phyloP scores from a whole-genome alignment of 2,329 filamentous ascomycete genomes.

The Aspergillus puulaauensis region DNA sequence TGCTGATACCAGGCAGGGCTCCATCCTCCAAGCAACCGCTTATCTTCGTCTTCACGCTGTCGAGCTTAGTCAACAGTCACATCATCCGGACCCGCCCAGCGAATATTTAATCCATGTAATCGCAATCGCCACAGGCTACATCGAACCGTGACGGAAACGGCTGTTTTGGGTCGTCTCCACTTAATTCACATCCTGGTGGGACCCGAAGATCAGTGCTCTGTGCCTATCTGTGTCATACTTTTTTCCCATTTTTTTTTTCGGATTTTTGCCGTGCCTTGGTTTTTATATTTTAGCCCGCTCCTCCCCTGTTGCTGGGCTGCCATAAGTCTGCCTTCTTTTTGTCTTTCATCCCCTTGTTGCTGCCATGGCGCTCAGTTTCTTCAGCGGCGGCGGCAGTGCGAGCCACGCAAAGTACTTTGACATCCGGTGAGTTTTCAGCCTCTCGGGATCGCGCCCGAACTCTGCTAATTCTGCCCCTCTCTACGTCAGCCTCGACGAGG shows the following conservation, averaged over 20 bases:
- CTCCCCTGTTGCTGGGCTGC: not conserved
- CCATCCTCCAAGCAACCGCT: not conserved
- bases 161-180: constrained; percentile 16
- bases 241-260: constrained; percentile 10
- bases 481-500: constrained; percentile 65
- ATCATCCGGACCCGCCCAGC: constrained; percentile 12
- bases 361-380: constrained; percentile 48
- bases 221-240: constrained; percentile 21
- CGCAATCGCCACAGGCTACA: constrained; percentile 2
- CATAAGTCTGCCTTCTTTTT: not conserved
- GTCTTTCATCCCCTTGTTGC: constrained; percentile 14
- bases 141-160: constrained; percentile 30
- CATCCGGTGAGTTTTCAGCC: constrained; percentile 40
- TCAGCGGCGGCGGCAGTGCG: constrained; percentile 41
- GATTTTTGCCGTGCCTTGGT: constrained; percentile 9
- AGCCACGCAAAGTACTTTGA: constrained; percentile 51
- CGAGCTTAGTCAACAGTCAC: constrained; percentile 23
- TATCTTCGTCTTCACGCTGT: constrained; percentile 3
- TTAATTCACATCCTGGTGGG: constrained; percentile 20
- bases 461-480: constrained; percentile 17
- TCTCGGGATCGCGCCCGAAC: constrained; percentile 13
- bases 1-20: not conserved
- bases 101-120: not conserved
- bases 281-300: constrained; percentile 7
- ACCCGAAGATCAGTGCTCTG: constrained; percentile 42